These are phyloP conservation scores for Chaetomium tenue DNA, from an alignment of 495 filamentous ascomycete species.

Conservation along the genomic window DNA sequence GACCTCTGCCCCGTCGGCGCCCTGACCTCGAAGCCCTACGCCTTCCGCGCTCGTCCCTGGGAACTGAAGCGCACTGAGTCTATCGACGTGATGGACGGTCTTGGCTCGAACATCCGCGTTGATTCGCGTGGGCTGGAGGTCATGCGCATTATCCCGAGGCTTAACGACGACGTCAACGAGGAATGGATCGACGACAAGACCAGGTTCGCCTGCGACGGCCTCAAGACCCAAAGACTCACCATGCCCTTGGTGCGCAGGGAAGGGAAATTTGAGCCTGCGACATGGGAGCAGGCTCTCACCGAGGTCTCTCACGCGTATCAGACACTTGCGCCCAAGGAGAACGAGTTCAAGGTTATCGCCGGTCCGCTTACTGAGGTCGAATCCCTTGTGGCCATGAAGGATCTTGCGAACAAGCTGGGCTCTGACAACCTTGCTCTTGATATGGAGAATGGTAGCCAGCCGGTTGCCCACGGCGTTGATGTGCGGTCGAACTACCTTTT, in stretches of 20 bases:
- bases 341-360: constrained; percentile 95
- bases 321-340: constrained; percentile 70
- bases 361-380: constrained; percentile 89
- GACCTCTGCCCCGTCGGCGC: constrained; percentile 97
- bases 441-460: constrained; percentile 76
- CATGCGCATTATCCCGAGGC: constrained; percentile 85
- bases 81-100: constrained; percentile 85
- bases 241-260: constrained; percentile 86
- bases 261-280: constrained; percentile 81
- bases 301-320: constrained; percentile 77
- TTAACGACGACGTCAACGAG: constrained; percentile 98
- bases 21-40: constrained; percentile 93
- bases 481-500: constrained; percentile 92
- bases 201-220: constrained; percentile 93
- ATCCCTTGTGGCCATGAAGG: constrained; percentile 93
- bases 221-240: constrained; percentile 90
- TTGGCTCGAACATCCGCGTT: constrained; percentile 91
- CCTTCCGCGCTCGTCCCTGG: constrained; percentile 95
- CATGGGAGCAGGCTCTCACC: constrained; percentile 90
- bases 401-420: constrained; percentile 89
- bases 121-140: constrained; percentile 94
- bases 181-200: constrained; percentile 99
- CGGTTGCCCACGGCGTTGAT: constrained; percentile 89
- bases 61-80: constrained; percentile 92
- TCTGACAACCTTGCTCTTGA: constrained; percentile 95